phyloP scores from a whole-genome alignment of 495 filamentous ascomycete genomes.

The Aspergillus steynii region DNA sequence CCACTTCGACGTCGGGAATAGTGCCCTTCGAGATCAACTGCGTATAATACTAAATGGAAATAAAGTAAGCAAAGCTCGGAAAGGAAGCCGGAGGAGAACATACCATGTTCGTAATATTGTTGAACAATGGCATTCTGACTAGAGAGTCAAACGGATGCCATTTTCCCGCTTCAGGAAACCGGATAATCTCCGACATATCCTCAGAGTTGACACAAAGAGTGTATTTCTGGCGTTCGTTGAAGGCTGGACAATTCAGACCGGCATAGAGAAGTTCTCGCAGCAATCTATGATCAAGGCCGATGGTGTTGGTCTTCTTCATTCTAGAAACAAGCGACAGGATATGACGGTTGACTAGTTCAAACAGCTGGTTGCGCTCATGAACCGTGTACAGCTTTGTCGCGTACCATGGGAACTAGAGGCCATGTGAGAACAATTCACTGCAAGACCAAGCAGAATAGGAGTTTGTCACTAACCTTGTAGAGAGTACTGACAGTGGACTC shows the following conservation, averaged over 20 bases:
- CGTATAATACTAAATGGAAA: slow-evolving; percentile 28
- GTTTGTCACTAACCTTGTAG: slow-evolving; percentile 53
- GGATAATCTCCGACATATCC: slow-evolving; percentile 19
- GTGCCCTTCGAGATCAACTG: slow-evolving; percentile 29
- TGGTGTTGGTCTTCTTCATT: slow-evolving; percentile 29
- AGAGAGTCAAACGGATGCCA: slow-evolving; percentile 43
- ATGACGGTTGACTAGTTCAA: slow-evolving; percentile 50
- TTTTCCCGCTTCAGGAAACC: slow-evolving; percentile 23
- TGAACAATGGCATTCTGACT: slow-evolving; percentile 28
- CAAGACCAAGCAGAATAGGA: neutral
- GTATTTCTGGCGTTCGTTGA: slow-evolving; percentile 58
- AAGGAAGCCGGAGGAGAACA: neutral
- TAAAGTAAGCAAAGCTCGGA: slow-evolving; percentile 3
- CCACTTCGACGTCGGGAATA: slow-evolving; percentile 6
- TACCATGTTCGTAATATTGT: slow-evolving; percentile 18
- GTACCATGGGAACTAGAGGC: slow-evolving; percentile 66
- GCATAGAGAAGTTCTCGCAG: slow-evolving; percentile 58
- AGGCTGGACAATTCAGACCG: slow-evolving; percentile 62
- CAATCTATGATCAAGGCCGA: slow-evolving; percentile 54
- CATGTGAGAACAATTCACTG: slow-evolving; percentile 8
- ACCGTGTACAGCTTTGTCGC: slow-evolving; percentile 62
- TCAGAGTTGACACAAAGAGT: slow-evolving; percentile 26
- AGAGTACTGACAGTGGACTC: slow-evolving; percentile 76
- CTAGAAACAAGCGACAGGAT: slow-evolving; percentile 45
- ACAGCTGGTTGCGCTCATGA: slow-evolving; percentile 59